A percentile compares a stretch with the other conserved stretches of the same genome.
Evolutionary conservation across 2,329 filamentous ascomycete genomes (phyloP).

Genomic region (Trichoderma simmonsii): DNA sequence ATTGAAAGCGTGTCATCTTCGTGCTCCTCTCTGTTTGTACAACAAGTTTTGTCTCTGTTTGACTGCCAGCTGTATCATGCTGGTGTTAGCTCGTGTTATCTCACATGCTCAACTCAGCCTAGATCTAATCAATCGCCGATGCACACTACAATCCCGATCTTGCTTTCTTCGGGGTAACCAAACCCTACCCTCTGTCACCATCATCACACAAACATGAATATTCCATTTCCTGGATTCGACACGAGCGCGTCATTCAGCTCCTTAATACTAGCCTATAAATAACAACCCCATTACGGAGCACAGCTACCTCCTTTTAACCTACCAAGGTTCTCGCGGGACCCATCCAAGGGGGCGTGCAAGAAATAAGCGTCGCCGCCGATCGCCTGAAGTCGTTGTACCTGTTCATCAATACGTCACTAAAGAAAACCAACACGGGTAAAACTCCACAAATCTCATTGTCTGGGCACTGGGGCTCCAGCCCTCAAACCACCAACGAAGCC

Average conservation of each 20-base stretch:
- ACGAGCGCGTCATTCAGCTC: constrained; percentile 3
- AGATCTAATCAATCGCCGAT: not conserved
- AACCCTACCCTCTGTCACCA: not conserved
- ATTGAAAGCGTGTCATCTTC: not conserved
- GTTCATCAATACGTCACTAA: constrained; percentile 14
- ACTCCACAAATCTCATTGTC: not conserved
- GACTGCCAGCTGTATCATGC: not conserved
- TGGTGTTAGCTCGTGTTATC: not conserved
- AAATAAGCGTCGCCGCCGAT: not conserved
- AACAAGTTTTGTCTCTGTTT: not conserved
- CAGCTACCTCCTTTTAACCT: not conserved
- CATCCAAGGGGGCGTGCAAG: not conserved
- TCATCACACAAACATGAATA: not conserved
- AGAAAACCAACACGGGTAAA: not conserved
- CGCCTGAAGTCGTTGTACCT: not conserved
- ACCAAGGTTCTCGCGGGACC: not conserved
- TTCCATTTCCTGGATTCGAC: not conserved
- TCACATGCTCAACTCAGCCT: not conserved
- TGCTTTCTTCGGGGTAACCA: not conserved
- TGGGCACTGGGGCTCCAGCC: constrained; percentile 4
- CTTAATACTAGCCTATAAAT: constrained; percentile 10
- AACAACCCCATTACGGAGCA: not conserved
- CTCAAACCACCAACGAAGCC: not conserved
- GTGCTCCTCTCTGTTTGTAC: not conserved
- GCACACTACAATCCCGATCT: not conserved